These are phyloP conservation scores for Hymenoscyphus fraxineus DNA, from an alignment of 2,329 filamentous ascomycete genomes.

Conservation along the genomic window DNA sequence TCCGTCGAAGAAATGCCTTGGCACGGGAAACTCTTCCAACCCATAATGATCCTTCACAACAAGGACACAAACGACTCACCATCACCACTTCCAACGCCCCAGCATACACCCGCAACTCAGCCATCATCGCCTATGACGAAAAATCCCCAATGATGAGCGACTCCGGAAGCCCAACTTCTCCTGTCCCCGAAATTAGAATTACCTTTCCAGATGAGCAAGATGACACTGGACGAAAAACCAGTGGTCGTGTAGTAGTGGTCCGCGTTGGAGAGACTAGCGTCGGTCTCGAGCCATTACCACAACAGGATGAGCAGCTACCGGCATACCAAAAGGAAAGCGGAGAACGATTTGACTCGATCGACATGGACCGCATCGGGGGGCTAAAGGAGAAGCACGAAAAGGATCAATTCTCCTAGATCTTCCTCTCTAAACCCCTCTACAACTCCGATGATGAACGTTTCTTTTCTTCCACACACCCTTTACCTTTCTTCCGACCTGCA, in stretches of 20 bases:
- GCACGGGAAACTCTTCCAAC: conserved; percentile 59
- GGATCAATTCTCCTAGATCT: conserved; percentile 25
- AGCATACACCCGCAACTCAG: conserved; percentile 53
- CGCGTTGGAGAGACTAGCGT: conserved; percentile 83
- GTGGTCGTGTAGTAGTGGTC: conserved; percentile 86
- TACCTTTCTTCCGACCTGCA: conserved; percentile 8
- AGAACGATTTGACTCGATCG: conserved; percentile 84
- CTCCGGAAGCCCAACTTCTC: conserved; percentile 68
- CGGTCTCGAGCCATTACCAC: conserved; percentile 78
- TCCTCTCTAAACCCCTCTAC: background rate
- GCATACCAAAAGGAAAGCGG: conserved; percentile 82
- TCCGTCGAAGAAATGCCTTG: conserved; percentile 46
- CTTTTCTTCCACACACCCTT: conserved; percentile 10
- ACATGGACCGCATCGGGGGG: conserved; percentile 91
- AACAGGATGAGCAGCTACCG: conserved; percentile 69
- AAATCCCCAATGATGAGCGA: conserved; percentile 77
- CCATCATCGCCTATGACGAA: conserved; percentile 74
- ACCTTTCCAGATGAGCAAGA: conserved; percentile 97
- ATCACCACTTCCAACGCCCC: conserved; percentile 41
- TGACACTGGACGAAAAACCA: conserved; percentile 73
- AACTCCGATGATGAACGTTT: conserved; percentile 12
- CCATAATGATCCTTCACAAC: conserved; percentile 52
- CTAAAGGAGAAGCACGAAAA: conserved; percentile 72
- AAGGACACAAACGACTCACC: conserved; percentile 50
- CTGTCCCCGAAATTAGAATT: conserved; percentile 95